A percentile compares a stretch with the other conserved stretches of the same genome.
These are phyloP conservation scores for Rhodotorula sp. DNA, from an alignment of 1,284 basidiomycete genomes.

Conservation along the genomic window DNA sequence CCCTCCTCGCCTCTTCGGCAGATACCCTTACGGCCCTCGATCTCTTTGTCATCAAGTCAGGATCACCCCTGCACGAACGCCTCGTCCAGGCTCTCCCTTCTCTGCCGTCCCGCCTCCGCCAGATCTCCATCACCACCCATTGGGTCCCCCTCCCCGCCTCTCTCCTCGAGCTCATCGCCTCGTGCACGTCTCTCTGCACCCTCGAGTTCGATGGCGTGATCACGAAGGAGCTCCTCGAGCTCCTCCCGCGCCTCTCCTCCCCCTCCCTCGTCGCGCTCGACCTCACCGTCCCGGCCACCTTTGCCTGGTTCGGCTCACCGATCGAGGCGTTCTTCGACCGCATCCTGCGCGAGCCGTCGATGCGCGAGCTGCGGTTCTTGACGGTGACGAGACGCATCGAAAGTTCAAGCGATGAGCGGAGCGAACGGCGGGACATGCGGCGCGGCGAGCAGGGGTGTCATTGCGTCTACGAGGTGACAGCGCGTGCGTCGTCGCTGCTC, in stretches of 20 bases:
- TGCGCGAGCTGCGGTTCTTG: not conserved
- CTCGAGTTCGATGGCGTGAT: constrained; percentile 4
- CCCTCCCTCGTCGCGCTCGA: not conserved
- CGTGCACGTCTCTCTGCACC: constrained; percentile 8
- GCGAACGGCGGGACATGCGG: not conserved
- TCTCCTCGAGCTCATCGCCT: not conserved
- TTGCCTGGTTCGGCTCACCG: not conserved
- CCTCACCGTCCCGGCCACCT: constrained; percentile 6
- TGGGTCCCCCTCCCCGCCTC: constrained; percentile 7
- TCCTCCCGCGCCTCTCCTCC: not conserved
- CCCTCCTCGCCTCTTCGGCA: not conserved
- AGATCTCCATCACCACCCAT: constrained; percentile 12
- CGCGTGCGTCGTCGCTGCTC: not conserved
- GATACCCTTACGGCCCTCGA: constrained; percentile 6
- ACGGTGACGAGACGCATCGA: constrained; percentile 3
- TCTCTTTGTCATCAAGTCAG: constrained; percentile 16
- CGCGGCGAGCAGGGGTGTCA: not conserved
- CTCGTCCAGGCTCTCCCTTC: constrained; percentile 9
- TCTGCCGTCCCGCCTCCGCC: not conserved
- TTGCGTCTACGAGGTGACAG: constrained; percentile 10
- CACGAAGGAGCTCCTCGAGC: not conserved
- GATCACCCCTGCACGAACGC: constrained; percentile 8
- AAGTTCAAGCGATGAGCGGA: not conserved
- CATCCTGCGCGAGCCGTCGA: not conserved
- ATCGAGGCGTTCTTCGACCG: not conserved